phyloP scores from a whole-genome alignment of 1,139 yeast species.

The Geotrichum bryndzae region DNA sequence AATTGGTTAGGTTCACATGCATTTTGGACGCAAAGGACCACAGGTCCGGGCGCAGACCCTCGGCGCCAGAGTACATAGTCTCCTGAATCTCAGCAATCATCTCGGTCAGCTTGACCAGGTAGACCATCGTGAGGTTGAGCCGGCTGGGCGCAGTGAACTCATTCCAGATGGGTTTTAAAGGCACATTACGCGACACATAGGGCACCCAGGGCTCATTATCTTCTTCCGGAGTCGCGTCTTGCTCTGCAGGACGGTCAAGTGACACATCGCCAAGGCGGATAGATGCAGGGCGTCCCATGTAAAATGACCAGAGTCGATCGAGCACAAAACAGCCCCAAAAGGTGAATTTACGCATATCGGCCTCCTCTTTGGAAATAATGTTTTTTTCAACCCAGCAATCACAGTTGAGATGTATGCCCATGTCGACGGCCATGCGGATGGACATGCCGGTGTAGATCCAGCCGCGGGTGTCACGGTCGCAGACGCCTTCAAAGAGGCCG shows the following conservation, averaged over 20 bases:
- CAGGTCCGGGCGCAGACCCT: background rate
- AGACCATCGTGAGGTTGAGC: constrained; percentile 4
- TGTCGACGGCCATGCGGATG: constrained; percentile 26
- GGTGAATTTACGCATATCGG: constrained; percentile 21
- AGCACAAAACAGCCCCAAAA: constrained; percentile 28
- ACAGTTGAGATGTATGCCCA: constrained; percentile 25
- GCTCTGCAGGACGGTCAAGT: constrained; percentile 14
- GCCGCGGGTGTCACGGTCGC: constrained; percentile 25
- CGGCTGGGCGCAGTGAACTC: constrained; percentile 13
- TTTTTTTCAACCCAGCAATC: constrained; percentile 22
- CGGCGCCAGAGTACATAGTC: constrained; percentile 9
- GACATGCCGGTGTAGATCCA: constrained; percentile 29
- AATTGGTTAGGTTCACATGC: constrained; percentile 19
- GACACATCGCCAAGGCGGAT: constrained; percentile 22
- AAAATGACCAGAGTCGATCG: constrained; percentile 26
- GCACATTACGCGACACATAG: constrained; percentile 4
- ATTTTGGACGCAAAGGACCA: constrained; percentile 17
- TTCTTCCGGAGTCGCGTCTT: constrained; percentile 3
- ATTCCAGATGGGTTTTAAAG: constrained; percentile 11
- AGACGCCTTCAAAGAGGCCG: constrained; percentile 24
- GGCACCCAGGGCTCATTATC: constrained; percentile 15
- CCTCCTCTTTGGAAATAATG: constrained; percentile 21
- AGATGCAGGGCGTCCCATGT: constrained; percentile 25
- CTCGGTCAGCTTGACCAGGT: constrained; percentile 10
- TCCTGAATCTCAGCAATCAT: constrained; percentile 16